Percentiles rank a stretch among this genome's conserved stretches.
Evolutionary conservation across 2,329 filamentous ascomycete species (phyloP).

Genomic region (Ophiostoma triangulosporum): DNA sequence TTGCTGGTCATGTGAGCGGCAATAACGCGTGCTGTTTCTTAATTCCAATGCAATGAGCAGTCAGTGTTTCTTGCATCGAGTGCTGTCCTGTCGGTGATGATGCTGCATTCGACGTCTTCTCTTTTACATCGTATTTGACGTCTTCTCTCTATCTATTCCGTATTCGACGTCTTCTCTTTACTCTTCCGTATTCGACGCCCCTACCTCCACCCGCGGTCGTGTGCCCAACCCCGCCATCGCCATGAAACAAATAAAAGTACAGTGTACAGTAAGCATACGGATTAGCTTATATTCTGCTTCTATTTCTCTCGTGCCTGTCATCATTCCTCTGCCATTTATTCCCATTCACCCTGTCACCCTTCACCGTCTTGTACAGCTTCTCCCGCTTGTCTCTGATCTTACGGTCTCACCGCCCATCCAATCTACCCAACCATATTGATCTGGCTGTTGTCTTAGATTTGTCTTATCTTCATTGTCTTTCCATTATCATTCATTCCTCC

Average conservation of each 20-base stretch:
- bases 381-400: neutral
- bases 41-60: neutral
- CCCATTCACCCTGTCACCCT: too few relatives aligned
- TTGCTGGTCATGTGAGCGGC: neutral
- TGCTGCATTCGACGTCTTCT: too few relatives aligned
- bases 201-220: constrained; percentile 1
- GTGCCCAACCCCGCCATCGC: constrained; percentile 5
- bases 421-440: neutral
- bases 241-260: too few relatives aligned
- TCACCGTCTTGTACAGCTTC: too few relatives aligned
- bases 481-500: neutral
- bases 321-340: neutral
- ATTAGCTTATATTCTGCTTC: too few relatives aligned
- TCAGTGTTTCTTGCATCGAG: neutral
- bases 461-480: neutral
- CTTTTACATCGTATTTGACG: too few relatives aligned
- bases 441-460: too few relatives aligned
- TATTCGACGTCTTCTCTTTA: neutral
- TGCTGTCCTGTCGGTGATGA: too few relatives aligned
- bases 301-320: neutral
- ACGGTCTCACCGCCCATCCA: neutral
- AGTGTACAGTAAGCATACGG: neutral
- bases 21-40: neutral
- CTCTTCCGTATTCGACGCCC: neutral
- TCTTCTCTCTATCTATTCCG: neutral